Evolutionary conservation across 176 grass and related monocot genomes (phyloP), one percentile per base, ranked within the genome.

Genomic region (Melocanna baccifera): DNA sequence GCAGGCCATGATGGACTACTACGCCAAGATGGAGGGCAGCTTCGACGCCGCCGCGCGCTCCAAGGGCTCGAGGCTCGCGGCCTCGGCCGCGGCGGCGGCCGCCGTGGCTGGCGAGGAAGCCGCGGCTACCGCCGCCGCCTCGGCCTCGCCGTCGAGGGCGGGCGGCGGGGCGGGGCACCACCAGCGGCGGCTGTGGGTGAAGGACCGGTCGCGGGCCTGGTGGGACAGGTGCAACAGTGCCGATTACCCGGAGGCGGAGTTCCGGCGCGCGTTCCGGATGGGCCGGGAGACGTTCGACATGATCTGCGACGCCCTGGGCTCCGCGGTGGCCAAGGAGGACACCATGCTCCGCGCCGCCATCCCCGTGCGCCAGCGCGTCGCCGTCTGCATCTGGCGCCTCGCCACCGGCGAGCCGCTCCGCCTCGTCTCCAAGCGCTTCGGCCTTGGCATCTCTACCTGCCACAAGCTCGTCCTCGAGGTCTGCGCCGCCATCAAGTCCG

Each of bases 401-500:
- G 92, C 93, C 71, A 98, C 96, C 12, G 96, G 95, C 19, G 96
- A 98, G 80, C 96, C 96, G 16, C 96, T 98, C 23, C 92, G 93
- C 47, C 91, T 98, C 2, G 96, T 98, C 14, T 98, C 96, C 59
- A 98, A 95, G 79, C 91, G 96, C 52, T 98, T 98, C 48, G 96
- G 96, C 46, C 96, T 98, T 12, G 96, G 96, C 55, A 98, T 95
- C 87, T 98, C 96, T 76, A 98, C 96, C 34, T 98, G 96, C 87
- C 96, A 98, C 82, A 98, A 98, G 86, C 88, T 98, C 47, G 91
- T 98, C 7, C 84, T 98, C 18, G 96, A 98, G 89, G 96, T 98
- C 34, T 98, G 93, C 87, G 86, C 80, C 22, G 96, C 96, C 69
- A 95, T 98, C 67, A 95, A 92, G 79, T 78, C 89, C 30, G 89